These are phyloP conservation scores for Gonapodya prolifera DNA, from an alignment of 192 early-diverging fungal genomes.

Conservation along the genomic window DNA sequence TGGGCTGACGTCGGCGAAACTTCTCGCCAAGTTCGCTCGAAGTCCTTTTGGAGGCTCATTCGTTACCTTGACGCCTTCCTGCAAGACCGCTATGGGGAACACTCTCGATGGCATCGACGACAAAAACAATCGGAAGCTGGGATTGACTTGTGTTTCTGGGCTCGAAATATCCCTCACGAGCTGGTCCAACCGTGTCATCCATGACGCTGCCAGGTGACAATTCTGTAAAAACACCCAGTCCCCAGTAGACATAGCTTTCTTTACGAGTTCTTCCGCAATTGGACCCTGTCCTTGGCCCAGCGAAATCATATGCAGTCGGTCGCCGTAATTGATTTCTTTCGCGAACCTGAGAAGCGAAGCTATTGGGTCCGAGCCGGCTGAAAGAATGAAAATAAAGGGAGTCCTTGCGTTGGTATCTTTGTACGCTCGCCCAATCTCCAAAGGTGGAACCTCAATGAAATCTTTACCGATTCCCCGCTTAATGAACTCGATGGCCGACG, in stretches of 20 bases:
- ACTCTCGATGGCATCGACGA: conserved; percentile 53
- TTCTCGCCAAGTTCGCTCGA: conserved; percentile 40
- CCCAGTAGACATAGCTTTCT: conserved; percentile 24
- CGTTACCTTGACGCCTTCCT: conserved; percentile 50
- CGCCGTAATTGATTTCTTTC: conserved; percentile 38
- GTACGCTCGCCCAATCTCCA: conserved; percentile 39
- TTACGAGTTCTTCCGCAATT: conserved; percentile 44
- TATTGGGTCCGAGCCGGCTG: conserved; percentile 47
- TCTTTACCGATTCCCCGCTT: conserved; percentile 36
- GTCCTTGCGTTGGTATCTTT: conserved; percentile 33
- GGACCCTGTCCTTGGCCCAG: conserved; percentile 46
- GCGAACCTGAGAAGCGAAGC: conserved; percentile 37
- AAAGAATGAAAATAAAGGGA: conserved; percentile 51
- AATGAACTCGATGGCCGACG: conserved; percentile 34
- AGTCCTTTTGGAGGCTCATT: conserved; percentile 51
- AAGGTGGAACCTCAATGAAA: conserved; percentile 41
- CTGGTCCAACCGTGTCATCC: conserved; percentile 38
- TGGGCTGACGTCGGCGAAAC: conserved; percentile 38
- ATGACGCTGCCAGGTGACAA: conserved; percentile 48
- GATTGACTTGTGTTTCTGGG: conserved; percentile 34
- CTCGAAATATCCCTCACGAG: conserved; percentile 39
- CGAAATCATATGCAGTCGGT: conserved; percentile 48
- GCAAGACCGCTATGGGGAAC: conserved; percentile 41
- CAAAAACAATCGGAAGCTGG: conserved; percentile 38
- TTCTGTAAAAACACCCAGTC: conserved; percentile 56